Evolutionary conservation across 257 asterid genomes (phyloP), one percentile per base, ranked within the genome.

Genomic region (Przewalskia tangutica): DNA sequence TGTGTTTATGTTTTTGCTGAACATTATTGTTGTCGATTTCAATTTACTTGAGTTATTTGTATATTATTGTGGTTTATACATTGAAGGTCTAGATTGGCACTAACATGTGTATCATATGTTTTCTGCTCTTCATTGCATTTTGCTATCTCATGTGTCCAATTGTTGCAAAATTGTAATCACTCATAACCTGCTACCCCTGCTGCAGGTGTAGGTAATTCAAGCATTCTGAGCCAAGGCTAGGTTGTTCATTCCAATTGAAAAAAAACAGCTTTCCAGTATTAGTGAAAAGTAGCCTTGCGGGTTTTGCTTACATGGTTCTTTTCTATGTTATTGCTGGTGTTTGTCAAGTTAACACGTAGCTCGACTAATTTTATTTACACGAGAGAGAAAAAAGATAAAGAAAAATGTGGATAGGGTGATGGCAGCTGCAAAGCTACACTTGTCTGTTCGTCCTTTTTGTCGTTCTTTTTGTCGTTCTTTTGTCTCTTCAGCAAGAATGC

Each of bases 401-500:
- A 76, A 79, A 65, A 11, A 51, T n/a, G 1, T 4, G 12, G 40
- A 51, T n/a, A 80, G 83, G 86, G 55, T 75, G 38, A n/a, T 40
- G n/a, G 18, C 71, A 20, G 50, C 68, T 50, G 48, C 78, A 40
- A 88, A 84, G 71, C 42, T 76, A 23, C 53, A 16, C 16, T 48
- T 50, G 16, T 81, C 63, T 64, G 67, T 48, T 18, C 32, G 40
- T 50, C 67, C 84, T 44, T 23, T 82, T 16, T 42, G 20, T 17
- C 73, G 48, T 50, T 77, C 84, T 44, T 23, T 82, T 16, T 42
- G 20, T 17, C 73, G 48, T 50, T 77, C 87, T 73, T 60, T 79
- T 56, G 60, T 81, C 60, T 60, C 88, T 79, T 76, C 90, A 54
- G 81, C 83, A 11, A 60, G 54, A 18, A 55, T 83, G 79, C 88